A percentile compares a stretch with the other conserved stretches of the same genome.
Conservation (phyloP, 225 moss, liverwort and hornwort species). For the Physcomitrium patens region DNA sequence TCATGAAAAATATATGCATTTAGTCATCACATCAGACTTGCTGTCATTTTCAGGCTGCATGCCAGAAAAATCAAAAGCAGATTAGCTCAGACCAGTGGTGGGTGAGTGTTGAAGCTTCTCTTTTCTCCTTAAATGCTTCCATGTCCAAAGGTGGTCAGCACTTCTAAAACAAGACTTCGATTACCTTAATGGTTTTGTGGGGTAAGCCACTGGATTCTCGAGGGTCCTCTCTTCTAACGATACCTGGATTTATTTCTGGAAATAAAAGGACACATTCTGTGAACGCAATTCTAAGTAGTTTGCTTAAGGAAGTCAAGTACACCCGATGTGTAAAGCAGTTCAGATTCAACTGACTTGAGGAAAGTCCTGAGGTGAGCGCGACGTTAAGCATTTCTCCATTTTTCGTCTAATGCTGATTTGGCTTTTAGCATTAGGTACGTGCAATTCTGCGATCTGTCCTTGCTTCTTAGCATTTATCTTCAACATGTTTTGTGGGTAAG, state of each 20-base stretch:
- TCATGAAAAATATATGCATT: no score
- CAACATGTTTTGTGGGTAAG: no score
- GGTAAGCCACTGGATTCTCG: no score
- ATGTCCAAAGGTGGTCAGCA: no score
- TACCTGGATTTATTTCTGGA: neutral
- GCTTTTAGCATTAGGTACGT: neutral
- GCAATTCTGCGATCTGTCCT: no score
- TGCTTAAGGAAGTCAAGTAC: slow-evolving; percentile 20
- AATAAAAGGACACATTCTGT: slow-evolving; percentile 31
- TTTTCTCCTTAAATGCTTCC: no score
- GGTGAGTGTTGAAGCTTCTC: slow-evolving; percentile 15
- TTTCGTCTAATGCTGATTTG: neutral
- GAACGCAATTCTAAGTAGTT: slow-evolving; percentile 8
- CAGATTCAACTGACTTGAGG: slow-evolving; percentile 26
- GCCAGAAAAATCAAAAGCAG: slow-evolving; percentile 27
- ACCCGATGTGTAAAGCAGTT: slow-evolving; percentile 27
- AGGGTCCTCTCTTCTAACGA: neutral
- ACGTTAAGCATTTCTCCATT: neutral
- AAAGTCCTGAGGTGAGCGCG: slow-evolving; percentile 27
- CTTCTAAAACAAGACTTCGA: no score
- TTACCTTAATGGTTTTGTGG: no score
- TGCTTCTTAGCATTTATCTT: no score
- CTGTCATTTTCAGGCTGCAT: slow-evolving; percentile 24
- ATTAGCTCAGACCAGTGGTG: slow-evolving; percentile 28
- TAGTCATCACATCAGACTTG: neutral